Percentiles rank a stretch among this genome's conserved stretches.
phyloP scores from a whole-genome alignment of 164 flowering plant species.

The Nymphaea colorata region DNA sequence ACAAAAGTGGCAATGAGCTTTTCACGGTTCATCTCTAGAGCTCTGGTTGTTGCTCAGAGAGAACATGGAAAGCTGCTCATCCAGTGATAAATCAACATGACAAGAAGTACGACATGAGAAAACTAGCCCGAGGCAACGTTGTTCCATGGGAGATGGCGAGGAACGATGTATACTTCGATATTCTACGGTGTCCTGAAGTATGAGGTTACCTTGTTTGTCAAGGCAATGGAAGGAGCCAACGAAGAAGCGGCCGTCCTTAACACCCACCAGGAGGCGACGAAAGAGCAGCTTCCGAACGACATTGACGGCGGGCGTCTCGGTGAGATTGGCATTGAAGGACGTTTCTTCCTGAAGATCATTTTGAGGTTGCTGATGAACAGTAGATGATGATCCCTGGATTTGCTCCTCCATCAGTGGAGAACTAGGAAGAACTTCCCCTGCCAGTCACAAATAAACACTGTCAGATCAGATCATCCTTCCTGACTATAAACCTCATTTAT shows the following conservation, averaged over 20 bases:
- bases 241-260: constrained; percentile 81
- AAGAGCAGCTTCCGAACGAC: constrained; percentile 11
- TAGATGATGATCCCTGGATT: no score
- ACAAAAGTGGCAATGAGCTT: neutral
- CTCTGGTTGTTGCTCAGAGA: neutral
- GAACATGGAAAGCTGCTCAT: constrained; percentile 54
- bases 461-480: no score
- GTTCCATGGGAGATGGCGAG: constrained; percentile 78
- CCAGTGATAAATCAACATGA: constrained; percentile 65
- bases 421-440: no score
- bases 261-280: constrained; percentile 31
- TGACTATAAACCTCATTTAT: no score
- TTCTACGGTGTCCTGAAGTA: constrained; percentile 88
- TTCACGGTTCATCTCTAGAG: neutral
- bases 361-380: no score
- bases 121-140: constrained; percentile 73
- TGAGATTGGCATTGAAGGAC: no score
- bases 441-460: no score
- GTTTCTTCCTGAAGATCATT: no score
- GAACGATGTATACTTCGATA: constrained; percentile 56
- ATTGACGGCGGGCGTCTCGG: constrained; percentile 6
- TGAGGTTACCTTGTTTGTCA: constrained; percentile 93
- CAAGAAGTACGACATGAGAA: constrained; percentile 65
- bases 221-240: constrained; percentile 77
- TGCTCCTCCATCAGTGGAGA: no score